Base-by-base conservation (phyloP, 148 eudicot species). In the Pouteria glomerata region DNA sequence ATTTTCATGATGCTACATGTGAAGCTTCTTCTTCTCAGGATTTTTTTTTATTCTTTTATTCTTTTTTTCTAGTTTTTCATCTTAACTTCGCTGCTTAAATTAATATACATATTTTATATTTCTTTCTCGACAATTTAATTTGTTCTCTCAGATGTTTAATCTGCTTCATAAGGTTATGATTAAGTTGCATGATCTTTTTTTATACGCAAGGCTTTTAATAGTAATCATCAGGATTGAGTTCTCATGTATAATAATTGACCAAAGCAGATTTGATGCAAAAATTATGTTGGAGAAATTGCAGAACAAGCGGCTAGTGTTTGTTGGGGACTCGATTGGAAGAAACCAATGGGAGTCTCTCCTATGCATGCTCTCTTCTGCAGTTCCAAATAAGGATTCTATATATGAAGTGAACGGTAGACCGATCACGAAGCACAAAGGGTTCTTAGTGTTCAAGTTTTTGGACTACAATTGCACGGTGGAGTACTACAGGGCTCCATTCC, bases 281-380 rank as follows among this genome's bases (percentile, higher is more conserved):
- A 26, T 72, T 63, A 85, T 94, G 97, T 74, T 94, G 73, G 96
- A 91, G 74, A 91, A 80, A 79, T 56, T 91, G 64, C 79, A 91
- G 73, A 86, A 94, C 81, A 91, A 85, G 72, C 92, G 97, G 18
- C 18, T 94, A 1, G 96, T 86, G 4, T 94, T 94, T 74, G 93
- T 82, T 3, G 98, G 98, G 51, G 98, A 94, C 77, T 94, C 98
- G 2, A 94, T 94, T 30, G 98, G 97, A 62, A 86, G 98, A 85
- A 94, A 94, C 78, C 98, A 94, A 69, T 94, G 98, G 98, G 98
- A 94, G 72, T 94, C 98, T 1, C 87, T 94, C 37, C 89, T 94
- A 10, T 94, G 98, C 84, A 85, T 94, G 93, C 96, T 94, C 23
- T 84, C 98, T 59, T 85, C 96, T 47, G 93, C 76, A 3, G 76